A percentile compares a stretch with the other conserved stretches of the same genome.
Evolutionary conservation across 768 basidiomycete species (phyloP).

Genomic region (Saitozyma podzolica): DNA sequence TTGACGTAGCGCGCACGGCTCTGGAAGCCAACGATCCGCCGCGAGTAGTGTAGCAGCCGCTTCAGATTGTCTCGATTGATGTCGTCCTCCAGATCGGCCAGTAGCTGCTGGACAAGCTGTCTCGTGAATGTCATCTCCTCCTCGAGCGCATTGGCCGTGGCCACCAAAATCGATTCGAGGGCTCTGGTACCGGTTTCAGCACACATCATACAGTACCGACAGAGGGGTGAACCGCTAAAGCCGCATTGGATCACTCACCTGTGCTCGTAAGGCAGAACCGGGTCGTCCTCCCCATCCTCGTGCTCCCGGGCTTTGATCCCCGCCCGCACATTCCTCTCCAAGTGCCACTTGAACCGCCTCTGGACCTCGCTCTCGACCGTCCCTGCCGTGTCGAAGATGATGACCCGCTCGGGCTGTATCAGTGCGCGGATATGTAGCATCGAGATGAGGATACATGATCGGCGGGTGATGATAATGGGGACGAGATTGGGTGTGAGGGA

Average conservation of each 20-base stretch:
- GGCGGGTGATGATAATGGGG: slow-evolving; percentile 86
- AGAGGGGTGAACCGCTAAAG: neutral
- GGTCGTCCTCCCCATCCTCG: slow-evolving; percentile 29
- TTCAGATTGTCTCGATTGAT: slow-evolving; percentile 95
- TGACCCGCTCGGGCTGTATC: slow-evolving; percentile 86
- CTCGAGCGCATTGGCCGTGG: slow-evolving; percentile 87
- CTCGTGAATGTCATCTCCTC: slow-evolving; percentile 93
- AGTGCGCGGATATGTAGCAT: slow-evolving; percentile 92
- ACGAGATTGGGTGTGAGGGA: slow-evolving; percentile 90
- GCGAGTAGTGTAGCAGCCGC: slow-evolving; percentile 84
- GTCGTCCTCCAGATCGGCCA: slow-evolving; percentile 91
- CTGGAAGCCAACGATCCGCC: slow-evolving; percentile 82
- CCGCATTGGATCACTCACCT: slow-evolving; percentile 24
- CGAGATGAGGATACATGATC: slow-evolving; percentile 86
- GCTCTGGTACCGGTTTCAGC: slow-evolving; percentile 61
- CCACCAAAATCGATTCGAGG: slow-evolving; percentile 86
- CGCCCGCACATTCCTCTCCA: slow-evolving; percentile 43
- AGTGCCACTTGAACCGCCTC: slow-evolving; percentile 41
- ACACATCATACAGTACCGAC: too few species aligned
- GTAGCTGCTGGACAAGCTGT: slow-evolving; percentile 80
- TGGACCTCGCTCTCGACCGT: slow-evolving; percentile 55
- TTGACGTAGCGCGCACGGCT: slow-evolving; percentile 88
- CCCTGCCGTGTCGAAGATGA: slow-evolving; percentile 90
- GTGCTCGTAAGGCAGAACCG: slow-evolving; percentile 46
- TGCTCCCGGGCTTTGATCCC: slow-evolving; percentile 26